Evolutionary conservation across 2,329 filamentous ascomycete species (phyloP).

Genomic region (Elsinoe batatas): DNA sequence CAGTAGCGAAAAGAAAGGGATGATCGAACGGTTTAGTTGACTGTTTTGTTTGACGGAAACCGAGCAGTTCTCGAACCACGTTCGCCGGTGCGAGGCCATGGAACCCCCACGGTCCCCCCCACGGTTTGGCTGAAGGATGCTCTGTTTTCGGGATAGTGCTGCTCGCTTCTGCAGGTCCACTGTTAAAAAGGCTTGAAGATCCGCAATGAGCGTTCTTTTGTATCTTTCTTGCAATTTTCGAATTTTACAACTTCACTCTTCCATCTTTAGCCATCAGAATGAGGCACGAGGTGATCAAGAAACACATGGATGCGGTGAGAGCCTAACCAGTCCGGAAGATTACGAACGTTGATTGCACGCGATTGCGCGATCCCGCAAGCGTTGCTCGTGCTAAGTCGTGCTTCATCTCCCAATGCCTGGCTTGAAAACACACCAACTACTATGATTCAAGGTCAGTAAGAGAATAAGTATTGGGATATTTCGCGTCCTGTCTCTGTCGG

Average conservation of each 20-base stretch:
- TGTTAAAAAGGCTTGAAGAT: not conserved
- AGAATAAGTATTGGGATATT: not conserved
- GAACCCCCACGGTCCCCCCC: not conserved
- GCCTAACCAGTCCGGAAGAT: not conserved
- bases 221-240: not conserved
- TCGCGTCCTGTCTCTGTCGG: not conserved
- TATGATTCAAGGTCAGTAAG: not conserved
- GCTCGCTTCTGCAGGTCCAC: not conserved
- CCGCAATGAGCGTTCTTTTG: not conserved
- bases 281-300: not conserved
- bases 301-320: not conserved
- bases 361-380: constrained; percentile 8
- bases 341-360: constrained; percentile 3
- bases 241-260: not conserved
- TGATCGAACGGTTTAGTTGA: not conserved
- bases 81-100: not conserved
- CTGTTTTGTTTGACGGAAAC: not conserved
- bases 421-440: not conserved
- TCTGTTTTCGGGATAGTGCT: not conserved
- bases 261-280: not conserved
- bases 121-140: not conserved
- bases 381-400: constrained; percentile 8
- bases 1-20: not conserved
- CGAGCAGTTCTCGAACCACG: not conserved
- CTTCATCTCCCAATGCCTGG: not conserved